Evolutionary conservation across 1,284 basidiomycete species (phyloP).

Genomic region (Wallemia hederae): DNA sequence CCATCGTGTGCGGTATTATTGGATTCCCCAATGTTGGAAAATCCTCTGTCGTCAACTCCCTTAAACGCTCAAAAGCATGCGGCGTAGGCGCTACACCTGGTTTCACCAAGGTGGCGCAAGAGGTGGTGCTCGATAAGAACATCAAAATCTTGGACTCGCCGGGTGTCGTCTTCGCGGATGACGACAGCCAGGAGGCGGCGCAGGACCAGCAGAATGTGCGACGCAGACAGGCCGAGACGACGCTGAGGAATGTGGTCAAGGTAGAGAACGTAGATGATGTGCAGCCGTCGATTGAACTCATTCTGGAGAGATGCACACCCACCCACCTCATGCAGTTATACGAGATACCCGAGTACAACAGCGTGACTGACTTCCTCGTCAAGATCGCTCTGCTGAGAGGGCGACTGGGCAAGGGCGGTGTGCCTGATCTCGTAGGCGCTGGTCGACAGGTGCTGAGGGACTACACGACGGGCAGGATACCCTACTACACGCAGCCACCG

Average conservation of each 20-base stretch:
- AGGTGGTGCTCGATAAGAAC: constrained; percentile 69
- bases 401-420: constrained; percentile 64
- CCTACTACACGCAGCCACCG: constrained; percentile 1
- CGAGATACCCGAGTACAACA: constrained; percentile 37
- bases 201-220: constrained; percentile 20
- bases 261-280: constrained; percentile 79
- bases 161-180: constrained; percentile 45
- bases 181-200: constrained; percentile 27
- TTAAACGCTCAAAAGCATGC: constrained; percentile 63
- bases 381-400: constrained; percentile 70
- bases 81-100: constrained; percentile 85
- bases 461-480: constrained; percentile 86
- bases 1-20: constrained; percentile 71
- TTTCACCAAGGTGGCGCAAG: constrained; percentile 82
- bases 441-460: constrained; percentile 66
- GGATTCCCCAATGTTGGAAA: constrained; percentile 97
- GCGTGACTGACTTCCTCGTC: constrained; percentile 58
- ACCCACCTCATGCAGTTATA: constrained; percentile 52
- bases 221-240: constrained; percentile 28
- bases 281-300: constrained; percentile 61
- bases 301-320: constrained; percentile 35
- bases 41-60: constrained; percentile 74
- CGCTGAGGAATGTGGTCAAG: constrained; percentile 73
- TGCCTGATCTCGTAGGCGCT: constrained; percentile 56
- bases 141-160: constrained; percentile 83